phyloP scores from a whole-genome alignment of 1,284 basidiomycete species.

The Boletus semigastroideus region DNA sequence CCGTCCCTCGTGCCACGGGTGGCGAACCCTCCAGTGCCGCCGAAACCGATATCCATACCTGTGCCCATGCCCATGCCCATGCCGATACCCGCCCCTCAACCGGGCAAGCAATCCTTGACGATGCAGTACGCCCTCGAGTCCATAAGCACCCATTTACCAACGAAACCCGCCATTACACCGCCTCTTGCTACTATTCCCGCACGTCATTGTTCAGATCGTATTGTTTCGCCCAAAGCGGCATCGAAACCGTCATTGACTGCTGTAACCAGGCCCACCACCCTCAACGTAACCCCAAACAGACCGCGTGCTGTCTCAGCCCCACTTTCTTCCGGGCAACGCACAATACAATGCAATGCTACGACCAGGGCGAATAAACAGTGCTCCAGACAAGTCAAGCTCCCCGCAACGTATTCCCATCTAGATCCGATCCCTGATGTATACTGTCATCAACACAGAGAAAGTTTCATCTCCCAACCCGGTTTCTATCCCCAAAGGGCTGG shows the following conservation, averaged over 20 bases:
- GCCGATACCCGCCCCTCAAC: slow-evolving; percentile 32
- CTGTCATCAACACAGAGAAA: slow-evolving; percentile 67
- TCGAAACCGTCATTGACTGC: slow-evolving; percentile 6
- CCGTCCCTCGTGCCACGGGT: slow-evolving; percentile 1
- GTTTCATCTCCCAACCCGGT: slow-evolving; percentile 48
- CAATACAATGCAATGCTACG: slow-evolving; percentile 57
- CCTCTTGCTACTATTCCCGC: slow-evolving; percentile 21
- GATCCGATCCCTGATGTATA: slow-evolving; percentile 46
- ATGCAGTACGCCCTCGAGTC: slow-evolving; percentile 57
- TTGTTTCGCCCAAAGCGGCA: slow-evolving; percentile 5
- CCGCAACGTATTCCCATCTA: slow-evolving; percentile 40
- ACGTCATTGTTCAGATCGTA: slow-evolving; percentile 24
- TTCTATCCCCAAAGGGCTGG: slow-evolving; percentile 53
- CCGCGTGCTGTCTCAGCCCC: slow-evolving; percentile 35
- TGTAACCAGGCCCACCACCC: not conserved
- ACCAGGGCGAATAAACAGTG: slow-evolving; percentile 69
- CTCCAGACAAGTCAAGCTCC: slow-evolving; percentile 55
- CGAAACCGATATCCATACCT: not conserved
- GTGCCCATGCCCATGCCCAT: slow-evolving; percentile 26
- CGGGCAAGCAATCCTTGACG: slow-evolving; percentile 47
- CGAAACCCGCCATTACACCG: slow-evolving; percentile 12
- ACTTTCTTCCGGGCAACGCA: slow-evolving; percentile 30
- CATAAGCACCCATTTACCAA: slow-evolving; percentile 13
- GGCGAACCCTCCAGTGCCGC: slow-evolving; percentile 22
- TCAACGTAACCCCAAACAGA: slow-evolving; percentile 14